Percentiles rank a stretch among this genome's conserved stretches.
phyloP scores from a whole-genome alignment of 2,329 filamentous ascomycete genomes.

The Rhexocercosporidium sp. region DNA sequence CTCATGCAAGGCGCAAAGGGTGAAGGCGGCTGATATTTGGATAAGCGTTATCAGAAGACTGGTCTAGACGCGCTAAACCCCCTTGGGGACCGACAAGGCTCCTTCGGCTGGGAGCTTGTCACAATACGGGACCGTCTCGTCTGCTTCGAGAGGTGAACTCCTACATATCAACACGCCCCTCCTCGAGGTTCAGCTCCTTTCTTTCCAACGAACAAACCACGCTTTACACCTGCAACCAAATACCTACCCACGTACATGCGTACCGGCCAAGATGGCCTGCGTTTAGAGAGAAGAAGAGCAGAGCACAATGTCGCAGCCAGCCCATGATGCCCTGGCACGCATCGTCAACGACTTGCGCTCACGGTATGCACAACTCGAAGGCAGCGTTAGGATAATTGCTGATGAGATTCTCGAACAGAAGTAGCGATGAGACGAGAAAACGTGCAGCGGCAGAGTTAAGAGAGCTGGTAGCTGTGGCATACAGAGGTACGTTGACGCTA shows the following conservation, averaged over 20 bases:
- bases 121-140: slow-evolving; percentile 6
- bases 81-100: slow-evolving; percentile 1
- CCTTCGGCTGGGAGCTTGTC: slow-evolving; percentile 17
- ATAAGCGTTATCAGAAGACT: slow-evolving; percentile 20
- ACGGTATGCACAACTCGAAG: slow-evolving; percentile 29
- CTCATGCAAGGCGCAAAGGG: neutral
- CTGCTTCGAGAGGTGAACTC: neutral
- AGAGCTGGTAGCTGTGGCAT: slow-evolving; percentile 41
- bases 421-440: slow-evolving; percentile 42
- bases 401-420: slow-evolving; percentile 26
- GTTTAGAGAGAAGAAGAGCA: slow-evolving; percentile 30
- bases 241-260: slow-evolving; percentile 21
- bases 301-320: slow-evolving; percentile 42
- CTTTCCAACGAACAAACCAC: neutral
- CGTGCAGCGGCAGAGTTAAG: slow-evolving; percentile 42
- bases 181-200: neutral
- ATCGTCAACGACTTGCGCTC: slow-evolving; percentile 41
- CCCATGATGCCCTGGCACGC: slow-evolving; percentile 40
- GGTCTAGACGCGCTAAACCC: slow-evolving; percentile 5
- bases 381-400: slow-evolving; percentile 17
- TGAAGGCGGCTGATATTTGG: slow-evolving; percentile 1
- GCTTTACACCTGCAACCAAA: neutral
- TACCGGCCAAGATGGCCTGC: slow-evolving; percentile 36
- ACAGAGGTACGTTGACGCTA: slow-evolving; percentile 38
- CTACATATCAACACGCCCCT: neutral